Conservation (phyloP, 768 basidiomycete genomes). For the Pisolithus marmoratus region DNA sequence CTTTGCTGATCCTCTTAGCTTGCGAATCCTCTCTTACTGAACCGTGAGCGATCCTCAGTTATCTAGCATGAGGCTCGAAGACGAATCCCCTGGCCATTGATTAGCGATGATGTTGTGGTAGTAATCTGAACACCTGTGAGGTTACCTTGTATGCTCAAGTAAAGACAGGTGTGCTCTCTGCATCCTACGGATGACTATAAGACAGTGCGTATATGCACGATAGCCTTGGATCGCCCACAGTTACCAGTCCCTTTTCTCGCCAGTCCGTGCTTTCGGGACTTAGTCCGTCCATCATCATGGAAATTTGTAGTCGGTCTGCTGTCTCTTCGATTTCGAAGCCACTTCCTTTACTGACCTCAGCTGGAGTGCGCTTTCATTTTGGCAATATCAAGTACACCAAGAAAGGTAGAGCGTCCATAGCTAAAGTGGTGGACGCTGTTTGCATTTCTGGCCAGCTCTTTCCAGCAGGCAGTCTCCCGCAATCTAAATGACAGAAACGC, state of each 20-base stretch:
- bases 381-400: constrained; percentile 88
- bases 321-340: background rate
- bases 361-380: constrained; percentile 75
- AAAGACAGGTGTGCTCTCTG: constrained; percentile 64
- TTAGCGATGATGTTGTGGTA: constrained; percentile 55
- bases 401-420: constrained; percentile 50
- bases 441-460: constrained; percentile 35
- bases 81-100: background rate
- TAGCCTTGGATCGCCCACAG: background rate
- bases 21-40: constrained; percentile 78
- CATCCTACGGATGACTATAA: constrained; percentile 90
- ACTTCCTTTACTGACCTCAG: constrained; percentile 5
- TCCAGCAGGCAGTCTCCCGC: constrained; percentile 78
- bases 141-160: constrained; percentile 2
- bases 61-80: background rate
- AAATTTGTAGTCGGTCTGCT: constrained; percentile 72
- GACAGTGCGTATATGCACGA: constrained; percentile 52
- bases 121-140: constrained; percentile 8
- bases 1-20: constrained; percentile 37
- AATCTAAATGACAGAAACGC: constrained; percentile 79
- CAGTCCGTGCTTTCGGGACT: constrained; percentile 84
- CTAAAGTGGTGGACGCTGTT: background rate
- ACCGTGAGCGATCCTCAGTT: constrained; percentile 44
- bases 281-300: constrained; percentile 67
- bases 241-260: constrained; percentile 1